phyloP scores from a whole-genome alignment of 83 land plant genomes.

The Diphasiastrum complanatum region DNA sequence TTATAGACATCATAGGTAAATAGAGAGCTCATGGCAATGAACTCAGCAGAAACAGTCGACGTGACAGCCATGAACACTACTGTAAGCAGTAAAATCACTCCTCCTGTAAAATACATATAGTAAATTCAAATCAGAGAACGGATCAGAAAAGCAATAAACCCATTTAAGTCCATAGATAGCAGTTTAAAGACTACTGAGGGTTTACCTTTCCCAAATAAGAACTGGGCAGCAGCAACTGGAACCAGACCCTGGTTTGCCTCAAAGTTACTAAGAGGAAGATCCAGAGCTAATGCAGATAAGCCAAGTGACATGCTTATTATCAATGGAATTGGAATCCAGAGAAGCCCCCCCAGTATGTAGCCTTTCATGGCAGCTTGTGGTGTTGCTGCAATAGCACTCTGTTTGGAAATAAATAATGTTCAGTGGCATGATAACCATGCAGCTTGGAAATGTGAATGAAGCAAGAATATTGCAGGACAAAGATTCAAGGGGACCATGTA shows the following conservation, averaged over 20 bases:
- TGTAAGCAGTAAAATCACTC: background rate
- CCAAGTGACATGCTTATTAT: constrained; percentile 27
- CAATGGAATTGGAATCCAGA: constrained; percentile 29
- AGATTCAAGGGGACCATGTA: background rate
- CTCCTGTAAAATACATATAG: background rate
- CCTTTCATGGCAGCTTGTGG: constrained; percentile 21
- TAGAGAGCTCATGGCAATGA: constrained; percentile 10
- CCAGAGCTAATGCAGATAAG: constrained; percentile 25
- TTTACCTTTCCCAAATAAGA: constrained; percentile 22
- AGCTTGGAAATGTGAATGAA: background rate
- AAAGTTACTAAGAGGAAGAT: constrained; percentile 10
- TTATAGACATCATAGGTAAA: constrained; percentile 12
- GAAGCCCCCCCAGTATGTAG: constrained; percentile 26
- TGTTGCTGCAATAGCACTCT: constrained; percentile 32
- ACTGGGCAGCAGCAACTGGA: constrained; percentile 19
- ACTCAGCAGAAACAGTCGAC: constrained; percentile 7
- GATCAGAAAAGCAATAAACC: background rate
- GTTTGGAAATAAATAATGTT: background rate
- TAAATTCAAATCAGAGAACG: background rate
- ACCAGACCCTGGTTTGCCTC: constrained; percentile 27
- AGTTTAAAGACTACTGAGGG: background rate
- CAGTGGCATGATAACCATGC: background rate
- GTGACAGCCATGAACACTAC: constrained; percentile 11
- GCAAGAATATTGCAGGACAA: background rate
- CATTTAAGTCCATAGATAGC: background rate